These are phyloP conservation scores for Penicillium sp. DNA, from an alignment of 2,329 filamentous ascomycete species.

Conservation along the genomic window DNA sequence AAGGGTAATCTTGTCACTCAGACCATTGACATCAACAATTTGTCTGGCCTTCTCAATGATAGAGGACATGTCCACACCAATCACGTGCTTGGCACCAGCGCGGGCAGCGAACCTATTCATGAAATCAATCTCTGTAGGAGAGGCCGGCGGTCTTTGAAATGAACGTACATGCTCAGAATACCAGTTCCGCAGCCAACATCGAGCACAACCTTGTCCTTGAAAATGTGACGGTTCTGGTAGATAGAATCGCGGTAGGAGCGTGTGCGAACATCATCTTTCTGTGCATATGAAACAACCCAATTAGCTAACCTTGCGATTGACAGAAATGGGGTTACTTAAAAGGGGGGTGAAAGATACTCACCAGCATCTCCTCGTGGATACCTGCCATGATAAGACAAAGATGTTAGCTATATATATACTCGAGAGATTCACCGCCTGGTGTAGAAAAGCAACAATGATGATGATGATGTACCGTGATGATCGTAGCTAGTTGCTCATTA, in stretches of 20 bases:
- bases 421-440: conserved; percentile 4
- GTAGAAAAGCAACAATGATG: conserved; percentile 5
- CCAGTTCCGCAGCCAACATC: conserved; percentile 96
- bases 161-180: conserved; percentile 87
- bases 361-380: conserved; percentile 97
- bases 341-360: conserved; percentile 44
- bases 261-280: conserved; percentile 99
- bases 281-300: conserved; percentile 11
- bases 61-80: conserved; percentile 98
- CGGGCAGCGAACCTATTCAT: conserved; percentile 80
- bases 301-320: neutral
- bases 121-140: conserved; percentile 5
- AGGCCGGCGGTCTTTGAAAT: no score
- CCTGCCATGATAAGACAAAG: conserved; percentile 48
- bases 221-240: conserved; percentile 90
- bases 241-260: conserved; percentile 96
- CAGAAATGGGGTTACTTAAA: neutral
- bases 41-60: conserved; percentile 98
- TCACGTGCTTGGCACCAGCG: conserved; percentile 96
- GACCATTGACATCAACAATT: conserved; percentile 86
- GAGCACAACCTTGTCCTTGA: conserved; percentile 88
- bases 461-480: conserved; percentile 72
- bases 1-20: conserved; percentile 93
- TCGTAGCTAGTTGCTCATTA: conserved; percentile 64
- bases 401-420: conserved; percentile 15